Base-by-base conservation (phyloP, 2,329 filamentous ascomycete species). In the Aphanocladium album region DNA sequence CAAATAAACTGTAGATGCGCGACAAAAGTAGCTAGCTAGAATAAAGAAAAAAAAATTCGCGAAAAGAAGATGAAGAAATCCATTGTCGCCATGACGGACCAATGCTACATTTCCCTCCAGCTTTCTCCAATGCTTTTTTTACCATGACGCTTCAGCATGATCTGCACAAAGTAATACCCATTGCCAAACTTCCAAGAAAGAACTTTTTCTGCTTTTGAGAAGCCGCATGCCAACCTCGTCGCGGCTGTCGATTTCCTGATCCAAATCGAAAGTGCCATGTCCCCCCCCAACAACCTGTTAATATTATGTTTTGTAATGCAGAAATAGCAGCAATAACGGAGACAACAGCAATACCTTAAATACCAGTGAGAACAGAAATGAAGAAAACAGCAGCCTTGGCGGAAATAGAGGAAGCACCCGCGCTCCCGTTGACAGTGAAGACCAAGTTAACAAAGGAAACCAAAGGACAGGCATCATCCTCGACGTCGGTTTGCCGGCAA, bases 401-500 rank as follows among this genome's bases (percentile, higher is more conserved):
- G 9, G 9, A 27, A 49, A 30, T 25, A n/a, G n/a, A n/a, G n/a
- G n/a, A n/a, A n/a, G n/a, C n/a, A n/a, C n/a, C n/a, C n/a, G n/a
- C n/a, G n/a, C n/a, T n/a, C n/a, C n/a, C n/a, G n/a, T n/a, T n/a
- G n/a, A n/a, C n/a, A n/a, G n/a, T n/a, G n/a, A n/a, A n/a, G n/a
- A n/a, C n/a, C n/a, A n/a, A n/a, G n/a, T n/a, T n/a, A n/a, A n/a
- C n/a, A n/a, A n/a, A n/a, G n/a, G n/a, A n/a, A n/a, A n/a, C n/a
- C n/a, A n/a, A n/a, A n/a, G n/a, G n/a, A n/a, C n/a, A n/a, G 30
- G 8, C 35, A 35, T 19, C 2, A 25, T 55, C 33, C 49, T 39
- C 58, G 58, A 21, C 51, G 46, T 41, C 56, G 16, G 17, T 14
- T 30, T 2, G 30, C 12, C 19, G 30, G 47, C 11, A 82, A 69